Base-by-base conservation (phyloP, 1,139 yeast genomes). In the Candida neerlandica region DNA sequence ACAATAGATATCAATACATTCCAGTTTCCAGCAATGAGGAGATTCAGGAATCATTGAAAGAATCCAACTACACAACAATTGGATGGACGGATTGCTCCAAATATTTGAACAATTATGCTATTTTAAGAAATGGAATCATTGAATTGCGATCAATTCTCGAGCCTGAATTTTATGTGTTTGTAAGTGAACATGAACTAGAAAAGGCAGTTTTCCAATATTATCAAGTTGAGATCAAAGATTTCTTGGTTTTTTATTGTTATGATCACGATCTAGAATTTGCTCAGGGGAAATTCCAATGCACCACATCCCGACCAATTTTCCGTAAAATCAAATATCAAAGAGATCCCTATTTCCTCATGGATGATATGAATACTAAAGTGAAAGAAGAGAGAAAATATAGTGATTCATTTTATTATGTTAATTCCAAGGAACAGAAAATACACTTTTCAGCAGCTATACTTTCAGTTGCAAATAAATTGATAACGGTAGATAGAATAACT, bases 191-290 rank as follows among this genome's bases (percentile, higher is more conserved):
- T 3, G 44, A 41, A 14, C n/a, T 41, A n/a, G 29, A 41, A 33
- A 41, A 41, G n/a, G 44, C 44, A 41, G 29, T 41, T 19, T 41
- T 30, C 32, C 44, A 41, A 33, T 41, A 41, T 21, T 41, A 41
- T 21, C 44, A 33, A 21, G n/a, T 41, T 19, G 18, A 32, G 21
- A 41, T 32, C 32, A 41, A 41, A 33, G 44, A 41, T 33, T 41
- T 41, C 19, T n/a, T 32, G 6, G 44, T 41, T n/a, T 41, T 41
- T 32, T 41, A 41, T 21, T 19, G 44, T 10, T 21, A 2, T 9
- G 44, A 41, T 21, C 29, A 21, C 11, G 44, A 41, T 33, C 23
- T 41, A 19, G 38, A 41, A 5, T 32, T 32, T 6, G 19, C 32
- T 21, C 44, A 21, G 10, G 38, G 29, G 9, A 41, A 41, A 14